Percentiles rank a stretch among this genome's conserved stretches.
Evolutionary conservation across 73 alveolate genomes (phyloP).

Genomic region (Blepharisma japonicum): DNA sequence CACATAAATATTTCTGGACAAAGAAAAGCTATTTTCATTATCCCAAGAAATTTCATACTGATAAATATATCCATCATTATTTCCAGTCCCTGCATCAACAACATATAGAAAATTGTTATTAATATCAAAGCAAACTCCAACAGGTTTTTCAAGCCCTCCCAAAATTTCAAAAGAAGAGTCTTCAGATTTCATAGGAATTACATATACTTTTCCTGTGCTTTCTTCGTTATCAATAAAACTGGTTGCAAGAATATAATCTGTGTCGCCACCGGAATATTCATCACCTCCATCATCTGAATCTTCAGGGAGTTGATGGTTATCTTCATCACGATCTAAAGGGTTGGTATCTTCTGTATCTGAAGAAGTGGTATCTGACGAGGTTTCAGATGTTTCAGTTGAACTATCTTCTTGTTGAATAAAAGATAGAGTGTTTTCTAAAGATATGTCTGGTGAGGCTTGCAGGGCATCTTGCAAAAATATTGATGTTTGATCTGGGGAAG

Average conservation of each 20-base stretch:
- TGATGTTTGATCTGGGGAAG: too few species aligned
- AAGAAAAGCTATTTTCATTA: neutral
- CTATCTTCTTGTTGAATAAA: too few species aligned
- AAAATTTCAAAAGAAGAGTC: neutral
- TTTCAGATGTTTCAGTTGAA: too few species aligned
- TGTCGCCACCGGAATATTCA: neutral
- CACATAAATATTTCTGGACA: neutral
- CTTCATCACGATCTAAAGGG: slow-evolving; percentile 4
- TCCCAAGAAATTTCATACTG: neutral
- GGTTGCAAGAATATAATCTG: neutral
- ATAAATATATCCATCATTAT: neutral
- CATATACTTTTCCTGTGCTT: neutral
- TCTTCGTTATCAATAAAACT: neutral
- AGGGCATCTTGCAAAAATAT: too few species aligned
- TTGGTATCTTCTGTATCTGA: neutral
- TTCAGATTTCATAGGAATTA: neutral
- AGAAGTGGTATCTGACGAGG: too few species aligned
- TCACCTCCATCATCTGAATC: neutral
- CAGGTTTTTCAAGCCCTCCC: slow-evolving; percentile 20
- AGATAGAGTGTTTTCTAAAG: too few species aligned
- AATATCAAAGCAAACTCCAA: neutral
- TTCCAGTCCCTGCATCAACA: neutral
- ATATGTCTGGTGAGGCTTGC: too few species aligned
- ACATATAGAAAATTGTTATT: neutral
- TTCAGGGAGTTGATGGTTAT: neutral